Percentiles rank a stretch among this genome's conserved stretches.
These are phyloP conservation scores for Xylaria sp. DNA, from an alignment of 2,329 filamentous ascomycete genomes.

Conservation along the genomic window DNA sequence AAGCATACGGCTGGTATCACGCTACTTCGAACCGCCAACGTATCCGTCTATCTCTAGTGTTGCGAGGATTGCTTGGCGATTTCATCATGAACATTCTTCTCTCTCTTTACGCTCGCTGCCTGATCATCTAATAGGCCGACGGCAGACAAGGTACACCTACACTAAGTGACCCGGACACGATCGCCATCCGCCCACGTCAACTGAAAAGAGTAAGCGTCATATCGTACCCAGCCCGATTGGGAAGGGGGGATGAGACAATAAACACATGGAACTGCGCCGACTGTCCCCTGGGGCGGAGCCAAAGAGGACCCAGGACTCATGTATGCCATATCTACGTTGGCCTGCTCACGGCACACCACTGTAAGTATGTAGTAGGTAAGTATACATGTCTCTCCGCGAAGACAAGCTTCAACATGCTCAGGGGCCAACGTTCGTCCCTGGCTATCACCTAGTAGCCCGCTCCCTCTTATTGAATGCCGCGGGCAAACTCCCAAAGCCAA, in stretches of 20 bases:
- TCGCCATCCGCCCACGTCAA: not conserved
- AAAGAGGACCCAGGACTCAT: not conserved
- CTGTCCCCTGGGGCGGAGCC: not conserved
- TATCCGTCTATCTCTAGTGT: not conserved
- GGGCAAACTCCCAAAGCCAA: not conserved
- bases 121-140: not conserved
- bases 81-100: not conserved
- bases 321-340: not conserved
- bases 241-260: not conserved
- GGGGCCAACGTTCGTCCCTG: too few relatives aligned
- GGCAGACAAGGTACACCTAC: not conserved
- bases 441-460: not conserved
- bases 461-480: not conserved
- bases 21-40: not conserved
- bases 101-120: not conserved
- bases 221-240: not conserved
- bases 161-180: not conserved
- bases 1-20: not conserved
- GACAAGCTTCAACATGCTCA: too few relatives aligned
- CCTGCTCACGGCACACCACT: too few relatives aligned
- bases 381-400: too few relatives aligned
- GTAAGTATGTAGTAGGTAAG: too few relatives aligned
- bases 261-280: not conserved
- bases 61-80: not conserved
- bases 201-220: not conserved